phyloP scores from a whole-genome alignment of 805 yeast species.

The Spencermartinsiella europaea region DNA sequence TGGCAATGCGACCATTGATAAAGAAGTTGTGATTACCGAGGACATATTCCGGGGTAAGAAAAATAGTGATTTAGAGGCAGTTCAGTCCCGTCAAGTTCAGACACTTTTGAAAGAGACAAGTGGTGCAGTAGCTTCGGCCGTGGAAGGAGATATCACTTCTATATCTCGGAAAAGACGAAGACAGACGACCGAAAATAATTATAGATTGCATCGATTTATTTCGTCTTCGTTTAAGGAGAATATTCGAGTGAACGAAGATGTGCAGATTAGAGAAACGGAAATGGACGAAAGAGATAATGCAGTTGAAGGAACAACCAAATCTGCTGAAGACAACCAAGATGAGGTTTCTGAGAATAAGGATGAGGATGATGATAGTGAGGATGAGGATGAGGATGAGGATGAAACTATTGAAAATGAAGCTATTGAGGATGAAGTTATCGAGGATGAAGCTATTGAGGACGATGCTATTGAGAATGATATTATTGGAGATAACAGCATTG shows the following conservation, averaged over 20 bases:
- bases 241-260: too few species aligned
- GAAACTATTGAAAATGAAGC: not conserved
- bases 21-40: slow-evolving; percentile 1
- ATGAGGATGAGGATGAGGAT: too few species aligned
- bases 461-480: not conserved
- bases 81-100: not conserved
- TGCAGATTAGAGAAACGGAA: too few species aligned
- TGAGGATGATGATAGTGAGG: too few species aligned
- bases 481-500: too few species aligned
- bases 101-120: not conserved
- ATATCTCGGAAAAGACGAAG: not conserved
- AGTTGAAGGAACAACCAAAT: too few species aligned
- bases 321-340: too few species aligned
- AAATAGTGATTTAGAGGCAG: slow-evolving; percentile 3
- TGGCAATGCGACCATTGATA: slow-evolving; percentile 1
- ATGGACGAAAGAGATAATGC: too few species aligned
- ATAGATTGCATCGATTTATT: not conserved
- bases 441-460: not conserved
- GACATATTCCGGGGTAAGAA: slow-evolving; percentile 17
- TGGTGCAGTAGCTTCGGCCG: not conserved
- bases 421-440: not conserved
- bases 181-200: not conserved
- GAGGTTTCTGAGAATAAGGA: too few species aligned
- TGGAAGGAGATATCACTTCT: not conserved
- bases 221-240: not conserved